These are phyloP conservation scores for Pseudonitzschia multiseries DNA, from an alignment of 108 stramenopile species.

Conservation along the genomic window DNA sequence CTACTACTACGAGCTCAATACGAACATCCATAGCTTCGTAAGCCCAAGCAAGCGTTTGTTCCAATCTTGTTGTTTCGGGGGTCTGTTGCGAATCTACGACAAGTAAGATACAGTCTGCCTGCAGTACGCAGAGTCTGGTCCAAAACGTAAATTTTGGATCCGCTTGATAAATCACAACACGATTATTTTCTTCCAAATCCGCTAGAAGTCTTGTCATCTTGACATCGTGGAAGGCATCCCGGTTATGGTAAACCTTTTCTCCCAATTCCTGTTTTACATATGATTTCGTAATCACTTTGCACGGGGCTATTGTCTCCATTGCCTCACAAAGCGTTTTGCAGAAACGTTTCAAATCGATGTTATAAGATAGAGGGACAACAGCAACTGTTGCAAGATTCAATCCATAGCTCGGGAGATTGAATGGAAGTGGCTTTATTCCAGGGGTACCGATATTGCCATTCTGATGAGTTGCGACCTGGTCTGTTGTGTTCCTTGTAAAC, in stretches of 20 bases:
- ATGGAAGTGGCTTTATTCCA: not conserved
- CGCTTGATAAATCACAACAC: constrained; percentile 51
- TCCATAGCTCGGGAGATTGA: constrained; percentile 42
- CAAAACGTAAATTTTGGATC: constrained; percentile 52
- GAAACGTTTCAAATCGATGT: constrained; percentile 32
- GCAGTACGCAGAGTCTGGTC: constrained; percentile 49
- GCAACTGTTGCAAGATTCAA: constrained; percentile 53
- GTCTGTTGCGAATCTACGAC: constrained; percentile 42
- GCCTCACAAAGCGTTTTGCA: constrained; percentile 28
- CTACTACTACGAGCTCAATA: constrained; percentile 49
- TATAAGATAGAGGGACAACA: constrained; percentile 45
- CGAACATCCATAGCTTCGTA: constrained; percentile 39
- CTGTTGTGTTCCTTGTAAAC: not conserved
- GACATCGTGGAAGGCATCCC: constrained; percentile 37
- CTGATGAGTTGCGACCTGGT: not conserved
- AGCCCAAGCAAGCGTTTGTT: constrained; percentile 45
- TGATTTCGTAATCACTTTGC: constrained; percentile 42
- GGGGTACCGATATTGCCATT: not conserved
- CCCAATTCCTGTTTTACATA: constrained; percentile 33
- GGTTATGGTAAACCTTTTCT: constrained; percentile 24
- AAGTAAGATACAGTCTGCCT: constrained; percentile 50
- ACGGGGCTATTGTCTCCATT: constrained; percentile 45
- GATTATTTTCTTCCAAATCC: constrained; percentile 55
- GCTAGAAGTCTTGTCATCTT: constrained; percentile 48
- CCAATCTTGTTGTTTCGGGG: constrained; percentile 33